Conservation (phyloP, 306 rosid genomes). For the Prunus kanzakura region DNA sequence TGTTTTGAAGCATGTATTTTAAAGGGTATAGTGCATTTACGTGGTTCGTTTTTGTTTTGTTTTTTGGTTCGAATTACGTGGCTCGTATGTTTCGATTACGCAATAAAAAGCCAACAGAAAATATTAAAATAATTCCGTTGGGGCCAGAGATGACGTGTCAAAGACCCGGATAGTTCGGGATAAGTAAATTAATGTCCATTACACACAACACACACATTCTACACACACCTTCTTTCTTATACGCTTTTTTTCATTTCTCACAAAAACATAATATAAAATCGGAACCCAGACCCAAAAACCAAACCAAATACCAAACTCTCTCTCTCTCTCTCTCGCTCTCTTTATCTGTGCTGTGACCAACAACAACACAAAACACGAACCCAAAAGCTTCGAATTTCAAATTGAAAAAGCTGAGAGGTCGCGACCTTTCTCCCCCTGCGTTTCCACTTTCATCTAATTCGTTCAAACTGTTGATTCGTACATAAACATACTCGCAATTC, state of each 20-base stretch:
- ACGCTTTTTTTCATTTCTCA: not conserved
- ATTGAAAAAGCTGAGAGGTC: not conserved
- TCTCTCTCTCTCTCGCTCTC: not conserved
- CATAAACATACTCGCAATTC: too few species aligned
- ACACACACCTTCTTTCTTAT: constrained; percentile 26
- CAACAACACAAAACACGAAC: not conserved
- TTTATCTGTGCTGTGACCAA: not conserved
- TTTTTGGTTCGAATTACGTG: not conserved
- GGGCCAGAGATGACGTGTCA: constrained; percentile 49
- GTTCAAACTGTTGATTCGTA: not conserved
- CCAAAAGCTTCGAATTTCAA: not conserved
- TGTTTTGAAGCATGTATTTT: too few species aligned
- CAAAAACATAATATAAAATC: not conserved
- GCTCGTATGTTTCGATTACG: not conserved
- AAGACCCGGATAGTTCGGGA: constrained; percentile 28
- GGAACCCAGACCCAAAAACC: constrained; percentile 19
- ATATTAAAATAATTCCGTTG: constrained; percentile 40
- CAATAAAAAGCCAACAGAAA: not conserved
- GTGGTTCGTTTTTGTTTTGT: too few species aligned
- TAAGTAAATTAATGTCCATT: constrained; percentile 13
- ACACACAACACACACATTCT: not conserved
- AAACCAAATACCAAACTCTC: constrained; percentile 10
- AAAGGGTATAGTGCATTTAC: too few species aligned
- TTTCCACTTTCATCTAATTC: not conserved
- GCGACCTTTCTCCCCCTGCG: constrained; percentile 10